Conservation (phyloP, 1,284 basidiomycete species). For the Afroboletus lepidellus region DNA sequence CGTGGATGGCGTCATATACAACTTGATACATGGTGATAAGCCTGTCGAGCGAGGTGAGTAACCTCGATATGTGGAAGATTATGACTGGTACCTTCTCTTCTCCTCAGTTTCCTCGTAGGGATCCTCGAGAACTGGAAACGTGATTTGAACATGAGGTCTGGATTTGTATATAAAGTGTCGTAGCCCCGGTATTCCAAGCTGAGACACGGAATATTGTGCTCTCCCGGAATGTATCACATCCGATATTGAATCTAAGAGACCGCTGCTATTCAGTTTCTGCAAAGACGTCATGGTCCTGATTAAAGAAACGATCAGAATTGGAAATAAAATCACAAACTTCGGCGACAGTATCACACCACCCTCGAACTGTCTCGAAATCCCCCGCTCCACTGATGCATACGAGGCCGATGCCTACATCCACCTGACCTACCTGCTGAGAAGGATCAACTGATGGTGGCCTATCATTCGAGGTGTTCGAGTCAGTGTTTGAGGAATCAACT, state of each 20-base stretch:
- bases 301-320: background rate
- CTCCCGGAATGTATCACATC: slow-evolving; percentile 47
- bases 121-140: slow-evolving; percentile 78
- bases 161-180: slow-evolving; percentile 96
- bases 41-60: slow-evolving; percentile 38
- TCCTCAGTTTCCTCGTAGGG: slow-evolving; percentile 69
- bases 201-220: slow-evolving; percentile 63
- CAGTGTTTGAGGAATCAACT: slow-evolving; percentile 28
- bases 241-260: slow-evolving; percentile 50
- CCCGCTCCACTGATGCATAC: slow-evolving; percentile 67
- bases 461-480: background rate
- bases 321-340: slow-evolving; percentile 43
- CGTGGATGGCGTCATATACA: slow-evolving; percentile 82
- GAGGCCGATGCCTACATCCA: slow-evolving; percentile 50
- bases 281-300: background rate
- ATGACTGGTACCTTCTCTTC: slow-evolving; percentile 49
- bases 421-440: slow-evolving; percentile 3
- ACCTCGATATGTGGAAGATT: background rate
- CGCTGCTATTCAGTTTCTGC: slow-evolving; percentile 63
- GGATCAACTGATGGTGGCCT: background rate
- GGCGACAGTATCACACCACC: slow-evolving; percentile 68
- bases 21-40: slow-evolving; percentile 83
- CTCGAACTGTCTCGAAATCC: slow-evolving; percentile 67
- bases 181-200: slow-evolving; percentile 82
- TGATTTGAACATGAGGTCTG: slow-evolving; percentile 84